phyloP scores from a whole-genome alignment of 768 basidiomycete genomes.

The Pleurotus giganteus region DNA sequence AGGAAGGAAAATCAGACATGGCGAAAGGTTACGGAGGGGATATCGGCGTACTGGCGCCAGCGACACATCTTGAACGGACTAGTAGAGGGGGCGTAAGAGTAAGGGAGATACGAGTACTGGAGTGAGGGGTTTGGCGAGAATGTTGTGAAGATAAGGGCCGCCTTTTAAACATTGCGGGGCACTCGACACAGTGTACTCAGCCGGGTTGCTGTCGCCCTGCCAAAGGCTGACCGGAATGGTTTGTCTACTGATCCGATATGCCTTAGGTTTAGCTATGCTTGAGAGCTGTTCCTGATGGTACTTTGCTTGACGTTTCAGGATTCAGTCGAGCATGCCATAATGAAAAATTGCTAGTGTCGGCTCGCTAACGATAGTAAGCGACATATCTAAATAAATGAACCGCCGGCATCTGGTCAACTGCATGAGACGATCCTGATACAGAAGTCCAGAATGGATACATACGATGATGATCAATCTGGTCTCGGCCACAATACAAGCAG shows the following conservation, averaged over 20 bases:
- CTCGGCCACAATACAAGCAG: too few relatives aligned
- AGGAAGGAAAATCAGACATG: background rate
- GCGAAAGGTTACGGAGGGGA: slow-evolving; percentile 1
- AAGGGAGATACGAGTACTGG: slow-evolving; percentile 2
- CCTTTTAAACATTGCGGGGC: slow-evolving; percentile 15
- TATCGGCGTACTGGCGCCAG: slow-evolving; percentile 45
- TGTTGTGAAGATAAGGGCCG: slow-evolving; percentile 1
- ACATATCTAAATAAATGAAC: background rate
- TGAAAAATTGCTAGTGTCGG: slow-evolving; percentile 1
- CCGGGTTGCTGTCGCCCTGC: background rate
- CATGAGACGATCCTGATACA: background rate
- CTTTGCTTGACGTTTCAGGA: slow-evolving; percentile 2
- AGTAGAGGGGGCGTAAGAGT: slow-evolving; percentile 12
- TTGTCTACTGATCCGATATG: slow-evolving; percentile 2
- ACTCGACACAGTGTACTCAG: background rate
- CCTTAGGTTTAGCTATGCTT: slow-evolving; percentile 7
- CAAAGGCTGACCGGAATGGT: slow-evolving; percentile 2
- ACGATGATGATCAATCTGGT: too few relatives aligned
- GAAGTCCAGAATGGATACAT: too few relatives aligned
- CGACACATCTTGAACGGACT: slow-evolving; percentile 42
- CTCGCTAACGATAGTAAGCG: background rate
- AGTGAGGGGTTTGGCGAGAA: background rate
- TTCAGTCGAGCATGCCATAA: background rate
- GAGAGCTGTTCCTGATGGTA: slow-evolving; percentile 8
- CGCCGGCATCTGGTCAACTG: background rate